Evolutionary conservation across 352 stramenopile genomes (phyloP), one percentile per base, ranked within the genome.

Genomic region (Phytophthora citrophthora): DNA sequence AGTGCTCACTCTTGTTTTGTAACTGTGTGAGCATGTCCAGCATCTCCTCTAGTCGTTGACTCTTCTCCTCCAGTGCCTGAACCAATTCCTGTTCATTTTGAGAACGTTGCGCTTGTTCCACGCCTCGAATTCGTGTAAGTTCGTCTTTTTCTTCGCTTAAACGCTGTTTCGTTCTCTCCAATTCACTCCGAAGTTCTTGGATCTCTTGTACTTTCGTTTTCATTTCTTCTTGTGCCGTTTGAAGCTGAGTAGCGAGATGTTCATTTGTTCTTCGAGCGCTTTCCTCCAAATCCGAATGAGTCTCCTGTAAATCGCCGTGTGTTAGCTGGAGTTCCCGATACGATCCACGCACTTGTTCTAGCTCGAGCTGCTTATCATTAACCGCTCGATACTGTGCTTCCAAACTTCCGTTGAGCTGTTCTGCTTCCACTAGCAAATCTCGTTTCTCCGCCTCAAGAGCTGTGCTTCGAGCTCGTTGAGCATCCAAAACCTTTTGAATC

Each of bases 371-470:
- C 51, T 81, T 78, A 20, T 81, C 73, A 27, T 82, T 86, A 20
- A 79, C 77, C 2, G 54, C 50, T 54, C 78, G 70, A 43, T 88
- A 90, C 11, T 89, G 62, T 4, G 54, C 44, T 46, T 90, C 81
- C 64, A 90, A 65, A 18, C 74, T 82, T 15, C 46, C 36, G 45
- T 90, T 93, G 29, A 91, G 63, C 8, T 81, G 69, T 27, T 88
- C 80, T 1, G 81, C 81, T 70, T 93, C 84, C 13, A 81, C 71
- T 3, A 93, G 61, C 24, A 93, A 59, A 38, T 93, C 81, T 2
- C 75, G 73, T 54, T 93, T 93, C 26, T 90, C 84, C 16, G 38
- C 50, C 57, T 93, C 84, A 1, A 93, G 65, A 13, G 86, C 64
- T 23, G 64, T 51, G 3, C 76, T 78, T 13, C 84, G 74, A 12